phyloP scores from a whole-genome alignment of 176 grass and related monocot species.

The Musa itinerans region DNA sequence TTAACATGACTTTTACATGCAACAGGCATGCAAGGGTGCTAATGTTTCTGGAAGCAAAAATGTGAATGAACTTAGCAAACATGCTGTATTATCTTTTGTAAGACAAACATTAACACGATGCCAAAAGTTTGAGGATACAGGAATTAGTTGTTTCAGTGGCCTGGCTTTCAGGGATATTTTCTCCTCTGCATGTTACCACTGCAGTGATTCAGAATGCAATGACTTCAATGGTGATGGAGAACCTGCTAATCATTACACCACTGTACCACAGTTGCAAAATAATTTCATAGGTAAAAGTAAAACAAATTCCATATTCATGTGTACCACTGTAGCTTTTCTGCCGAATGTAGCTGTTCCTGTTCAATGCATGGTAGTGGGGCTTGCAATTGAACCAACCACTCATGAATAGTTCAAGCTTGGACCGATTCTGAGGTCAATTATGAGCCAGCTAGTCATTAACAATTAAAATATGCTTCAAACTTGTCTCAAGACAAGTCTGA shows the following conservation, averaged over 20 bases:
- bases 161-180: conserved; percentile 56
- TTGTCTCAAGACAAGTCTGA: too few relatives aligned
- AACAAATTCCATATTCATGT: too few relatives aligned
- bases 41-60: conserved; percentile 44
- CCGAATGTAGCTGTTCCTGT: neutral
- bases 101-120: conserved; percentile 40
- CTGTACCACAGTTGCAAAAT: neutral
- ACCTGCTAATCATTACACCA: neutral
- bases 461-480: too few relatives aligned
- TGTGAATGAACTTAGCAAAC: conserved; percentile 40
- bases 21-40: conserved; percentile 44
- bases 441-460: too few relatives aligned
- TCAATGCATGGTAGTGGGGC: neutral
- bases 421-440: too few relatives aligned
- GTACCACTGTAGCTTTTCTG: too few relatives aligned
- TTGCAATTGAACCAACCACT: too few relatives aligned
- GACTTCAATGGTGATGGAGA: conserved; percentile 28
- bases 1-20: conserved; percentile 2
- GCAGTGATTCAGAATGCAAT: conserved; percentile 25
- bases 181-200: conserved; percentile 36
- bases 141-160: conserved; percentile 47
- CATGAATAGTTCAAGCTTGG: too few relatives aligned
- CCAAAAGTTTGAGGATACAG: conserved; percentile 37
- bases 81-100: conserved; percentile 46
- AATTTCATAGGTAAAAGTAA: conserved; percentile 4